Conservation (phyloP, 768 basidiomycete genomes). For the Pleurotus platypus region DNA sequence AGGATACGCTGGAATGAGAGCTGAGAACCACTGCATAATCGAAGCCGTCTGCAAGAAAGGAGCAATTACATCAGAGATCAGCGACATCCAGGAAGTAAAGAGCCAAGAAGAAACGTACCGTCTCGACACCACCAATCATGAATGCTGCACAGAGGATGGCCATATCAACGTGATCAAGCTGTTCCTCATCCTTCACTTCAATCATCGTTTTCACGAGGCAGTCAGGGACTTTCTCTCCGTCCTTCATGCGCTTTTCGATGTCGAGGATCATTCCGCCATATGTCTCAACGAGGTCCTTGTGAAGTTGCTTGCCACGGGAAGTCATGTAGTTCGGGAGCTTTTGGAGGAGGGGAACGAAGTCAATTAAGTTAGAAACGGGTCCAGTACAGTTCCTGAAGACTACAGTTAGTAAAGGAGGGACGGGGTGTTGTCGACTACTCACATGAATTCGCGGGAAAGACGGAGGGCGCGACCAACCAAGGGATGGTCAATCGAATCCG, state of each 20-base stretch:
- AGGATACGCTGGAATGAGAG: constrained; percentile 28
- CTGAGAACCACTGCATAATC: constrained; percentile 35
- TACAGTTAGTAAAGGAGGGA: not conserved
- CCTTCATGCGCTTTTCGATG: constrained; percentile 30
- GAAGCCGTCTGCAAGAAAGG: constrained; percentile 25
- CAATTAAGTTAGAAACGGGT: constrained; percentile 40
- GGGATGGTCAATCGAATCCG: constrained; percentile 32
- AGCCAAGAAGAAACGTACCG: constrained; percentile 21
- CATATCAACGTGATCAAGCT: constrained; percentile 35
- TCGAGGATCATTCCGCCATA: constrained; percentile 37
- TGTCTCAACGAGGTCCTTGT: constrained; percentile 29
- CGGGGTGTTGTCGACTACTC: constrained; percentile 12
- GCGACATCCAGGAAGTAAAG: not conserved
- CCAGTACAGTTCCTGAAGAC: constrained; percentile 34
- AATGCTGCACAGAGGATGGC: constrained; percentile 36
- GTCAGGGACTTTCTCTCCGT: constrained; percentile 35
- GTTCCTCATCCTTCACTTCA: constrained; percentile 26
- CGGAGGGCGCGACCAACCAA: constrained; percentile 30
- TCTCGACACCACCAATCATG: constrained; percentile 43
- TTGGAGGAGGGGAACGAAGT: constrained; percentile 41
- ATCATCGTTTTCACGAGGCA: constrained; percentile 39
- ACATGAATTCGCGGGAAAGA: constrained; percentile 44
- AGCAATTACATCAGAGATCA: constrained; percentile 1
- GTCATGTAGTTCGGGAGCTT: constrained; percentile 33
- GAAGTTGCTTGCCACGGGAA: constrained; percentile 34